Base-by-base conservation (phyloP, 2,329 filamentous ascomycete genomes). In the Coniochaeta sp. region DNA sequence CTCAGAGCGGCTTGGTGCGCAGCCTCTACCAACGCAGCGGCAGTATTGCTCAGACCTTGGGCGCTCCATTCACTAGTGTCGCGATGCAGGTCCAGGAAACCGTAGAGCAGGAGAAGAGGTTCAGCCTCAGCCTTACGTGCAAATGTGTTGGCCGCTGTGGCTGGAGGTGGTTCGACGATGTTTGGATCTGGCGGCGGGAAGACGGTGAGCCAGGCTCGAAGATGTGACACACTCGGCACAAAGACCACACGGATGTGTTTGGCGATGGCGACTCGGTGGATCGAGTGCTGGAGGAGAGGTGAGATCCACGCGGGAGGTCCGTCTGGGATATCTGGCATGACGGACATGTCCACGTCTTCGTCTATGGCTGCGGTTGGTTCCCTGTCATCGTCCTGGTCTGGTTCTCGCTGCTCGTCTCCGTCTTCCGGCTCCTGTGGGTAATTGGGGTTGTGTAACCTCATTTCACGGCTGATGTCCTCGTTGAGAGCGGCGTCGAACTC, bases 41-140 rank as follows among this genome's bases (percentile, higher is more conserved):
- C 77, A 1, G 86, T 87, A 60, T 80, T 79, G 22, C 83, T 80
- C 14, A 93, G 71, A 0, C 89, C 90, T 72, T 92, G 89, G 0
- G 86, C 88, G 57, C 88, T 91, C 83, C 89, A 92, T 62, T 90
- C 87, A 63, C 85, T 85, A 0, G 87, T 89, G 59, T 83, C 79
- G 26, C 83, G 80, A 70, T 93, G 90, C 47, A 89, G 71, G 22
- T 80, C 75, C 17, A 92, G 68, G 47, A 89, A 79, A 57, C 88
- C 86, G 65, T 90, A 88, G 1, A 89, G 73, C 1, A 90, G 70
- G 3, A 91, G 73, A 24, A 79, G 70, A 0, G 82, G 79, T 4
- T 8, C 26, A 22, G 26, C 28, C n/a, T 30, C 22, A 22, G 50
- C n/a, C 30, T 55, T 30, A 14, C 7, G 50, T 19, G 26, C 26